Conservation (phyloP, 2,329 filamentous ascomycete species). For the Albifimbria verrucaria region DNA sequence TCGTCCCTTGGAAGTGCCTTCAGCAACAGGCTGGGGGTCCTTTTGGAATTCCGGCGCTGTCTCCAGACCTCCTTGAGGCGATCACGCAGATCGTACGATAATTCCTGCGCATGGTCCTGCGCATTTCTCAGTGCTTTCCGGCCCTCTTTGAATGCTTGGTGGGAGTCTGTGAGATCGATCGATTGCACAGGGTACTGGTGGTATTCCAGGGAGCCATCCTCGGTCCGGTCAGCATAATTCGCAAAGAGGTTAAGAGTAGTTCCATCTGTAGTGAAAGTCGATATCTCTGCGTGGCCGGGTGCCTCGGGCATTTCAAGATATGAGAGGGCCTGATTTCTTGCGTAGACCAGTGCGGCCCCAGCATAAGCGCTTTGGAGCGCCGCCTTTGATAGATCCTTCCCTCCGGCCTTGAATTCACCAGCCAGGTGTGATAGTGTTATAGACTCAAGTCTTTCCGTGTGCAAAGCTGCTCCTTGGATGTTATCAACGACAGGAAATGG, state of each 20-base stretch:
- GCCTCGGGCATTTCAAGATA: conserved; percentile 13
- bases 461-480: conserved; percentile 14
- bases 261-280: conserved; percentile 24
- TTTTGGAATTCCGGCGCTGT: not conserved
- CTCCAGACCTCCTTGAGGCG: conserved; percentile 14
- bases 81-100: conserved; percentile 13
- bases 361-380: conserved; percentile 16
- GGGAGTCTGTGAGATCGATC: conserved; percentile 10
- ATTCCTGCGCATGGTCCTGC: conserved; percentile 16
- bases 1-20: not conserved
- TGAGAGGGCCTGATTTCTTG: conserved; percentile 20
- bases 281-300: conserved; percentile 15
- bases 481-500: conserved; percentile 9
- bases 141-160: conserved; percentile 12
- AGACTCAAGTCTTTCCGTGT: conserved; percentile 13
- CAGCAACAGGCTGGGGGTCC: not conserved
- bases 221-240: conserved; percentile 17
- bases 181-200: conserved; percentile 17
- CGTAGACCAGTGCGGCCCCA: conserved; percentile 23
- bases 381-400: conserved; percentile 11
- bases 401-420: conserved; percentile 18
- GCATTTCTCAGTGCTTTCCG: conserved; percentile 16
- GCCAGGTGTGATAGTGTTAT: conserved; percentile 22
- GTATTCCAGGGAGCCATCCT: conserved; percentile 14
- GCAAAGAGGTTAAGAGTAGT: conserved; percentile 19